These are phyloP conservation scores for sunflower (Helianthus annuus) DNA, from an alignment of 129 eudicot genomes.

Conservation along the genomic window HanXRQr2.0-SUNRISE NC_035436.2:202214099-202214598, in stretches of 20 bases:
- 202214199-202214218: not conserved
- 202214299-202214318: not conserved
- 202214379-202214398: constrained; percentile 23
- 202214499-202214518: not conserved
- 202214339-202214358: constrained; percentile 7
- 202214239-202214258: not conserved
- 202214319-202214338: constrained; percentile 10
- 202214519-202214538: too few species aligned
- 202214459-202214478: not conserved
- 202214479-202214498: not conserved
- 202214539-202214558: too few species aligned
- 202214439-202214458: constrained; percentile 10
- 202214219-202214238: not conserved
- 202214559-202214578: too few species aligned
- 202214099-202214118: too few species aligned
- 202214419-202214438: constrained; percentile 36
- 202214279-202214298: constrained; percentile 2
- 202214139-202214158: too few species aligned
- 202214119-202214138: too few species aligned
- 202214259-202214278: not conserved
- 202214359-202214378: constrained; percentile 28
- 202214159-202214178: too few species aligned
- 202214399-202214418: constrained; percentile 35
- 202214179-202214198: not conserved
- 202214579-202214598: too few species aligned